A percentile compares a stretch with the other conserved stretches of the same genome.
These are phyloP conservation scores for Dunaliella salina DNA, from an alignment of 163 green algal genomes.

Conservation along the genomic window DNA sequence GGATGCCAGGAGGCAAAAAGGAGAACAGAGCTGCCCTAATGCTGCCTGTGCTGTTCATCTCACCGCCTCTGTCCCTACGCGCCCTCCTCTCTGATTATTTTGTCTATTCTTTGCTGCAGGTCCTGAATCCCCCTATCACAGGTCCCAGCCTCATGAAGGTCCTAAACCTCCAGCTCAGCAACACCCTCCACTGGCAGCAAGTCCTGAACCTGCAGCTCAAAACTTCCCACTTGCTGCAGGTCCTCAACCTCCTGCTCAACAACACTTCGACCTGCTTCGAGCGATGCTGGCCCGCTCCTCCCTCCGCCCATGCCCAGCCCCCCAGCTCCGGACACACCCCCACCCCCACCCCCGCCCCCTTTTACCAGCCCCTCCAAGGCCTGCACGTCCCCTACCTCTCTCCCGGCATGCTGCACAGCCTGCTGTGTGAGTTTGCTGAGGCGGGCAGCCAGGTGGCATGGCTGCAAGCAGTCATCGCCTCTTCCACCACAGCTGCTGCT, in stretches of 20 bases:
- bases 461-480: constrained; percentile 2
- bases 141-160: no score
- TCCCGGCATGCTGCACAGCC: neutral
- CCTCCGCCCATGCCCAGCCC: neutral
- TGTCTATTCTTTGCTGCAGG: neutral
- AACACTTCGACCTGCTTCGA: constrained; percentile 4
- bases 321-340: neutral
- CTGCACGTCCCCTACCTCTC: constrained; percentile 24
- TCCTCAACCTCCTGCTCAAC: constrained; percentile 15
- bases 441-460: constrained; percentile 4
- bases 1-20: no score
- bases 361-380: neutral
- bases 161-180: no score
- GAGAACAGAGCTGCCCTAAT: no score
- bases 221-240: no score
- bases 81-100: neutral
- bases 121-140: no score
- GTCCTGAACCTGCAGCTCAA: no score
- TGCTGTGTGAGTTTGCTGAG: constrained; percentile 10
- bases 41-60: no score
- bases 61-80: neutral
- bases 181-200: no score
- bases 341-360: neutral
- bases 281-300: neutral
- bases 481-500: neutral